Base-by-base conservation (phyloP, 2,329 filamentous ascomycete genomes). In the Cladophialophora bantiana region DNA sequence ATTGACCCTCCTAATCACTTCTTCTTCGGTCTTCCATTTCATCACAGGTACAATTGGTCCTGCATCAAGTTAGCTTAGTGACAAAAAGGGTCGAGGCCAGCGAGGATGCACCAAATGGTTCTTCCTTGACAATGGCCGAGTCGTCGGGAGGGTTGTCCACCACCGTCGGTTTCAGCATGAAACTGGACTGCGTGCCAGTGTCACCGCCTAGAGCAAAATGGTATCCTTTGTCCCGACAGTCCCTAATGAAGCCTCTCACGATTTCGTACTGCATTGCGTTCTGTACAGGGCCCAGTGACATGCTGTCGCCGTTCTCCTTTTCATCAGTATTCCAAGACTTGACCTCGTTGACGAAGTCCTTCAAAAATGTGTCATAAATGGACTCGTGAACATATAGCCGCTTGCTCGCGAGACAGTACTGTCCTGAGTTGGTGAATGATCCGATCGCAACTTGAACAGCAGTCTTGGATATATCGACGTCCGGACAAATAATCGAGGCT, bases 211-310 rank as follows among this genome's bases (percentile, higher is more conserved):
- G 70, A 0, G 83, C 83, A 53, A 86, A 79, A 15, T 83, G 82
- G 71, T 84, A 82, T 60, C 85, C 84, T 45, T 85, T 83, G 67
- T 79, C 78, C 71, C 83, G 80, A 67, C 83, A 85, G 57, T 88
- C 85, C 5, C 80, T 79, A 60, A 89, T 82, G 66, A 88, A 83
- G 9, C 79, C 75, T 70, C 83, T 84, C 31, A 87, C 85, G 34
- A 83, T 83, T 45, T 88, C 84, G 72, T 83, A 90, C 75, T 90
- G 89, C 83, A 86, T 84, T 69, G 81, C 76, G 76, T 90, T 91
- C 67, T 88, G 86, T 1, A 90, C 76, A 0, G 89, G 89, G 0
- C 88, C 89, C 0, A 88, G 84, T 62, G 84, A 77, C 26, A 79
- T 78, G 2, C 77, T 80, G 26, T 26, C 26, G 5, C 79, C 78